Conservation (phyloP, 2,329 filamentous ascomycete genomes). For the Ceratocystis huliohia region DNA sequence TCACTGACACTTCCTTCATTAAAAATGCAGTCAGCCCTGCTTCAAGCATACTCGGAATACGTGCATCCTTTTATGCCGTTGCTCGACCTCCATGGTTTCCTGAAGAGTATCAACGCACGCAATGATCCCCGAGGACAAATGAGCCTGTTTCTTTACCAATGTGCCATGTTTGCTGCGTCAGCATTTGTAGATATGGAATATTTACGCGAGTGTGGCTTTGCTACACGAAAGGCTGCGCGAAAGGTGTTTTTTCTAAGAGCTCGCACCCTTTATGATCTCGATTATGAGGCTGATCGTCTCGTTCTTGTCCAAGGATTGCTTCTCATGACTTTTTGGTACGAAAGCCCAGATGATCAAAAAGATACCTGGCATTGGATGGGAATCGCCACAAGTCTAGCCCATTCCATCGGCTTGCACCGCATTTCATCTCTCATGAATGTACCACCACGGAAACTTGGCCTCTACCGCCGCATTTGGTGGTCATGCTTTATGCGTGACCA, state of each 20-base stretch:
- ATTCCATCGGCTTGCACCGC: constrained; percentile 85
- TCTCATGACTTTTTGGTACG: constrained; percentile 95
- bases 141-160: constrained; percentile 81
- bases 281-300: constrained; percentile 84
- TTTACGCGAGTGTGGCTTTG: constrained; percentile 64
- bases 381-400: constrained; percentile 79
- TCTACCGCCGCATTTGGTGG: constrained; percentile 98
- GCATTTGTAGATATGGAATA: constrained; percentile 75
- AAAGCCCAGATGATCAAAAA: constrained; percentile 91
- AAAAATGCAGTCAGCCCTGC: constrained; percentile 62
- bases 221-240: constrained; percentile 64
- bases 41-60: constrained; percentile 74
- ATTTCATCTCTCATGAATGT: constrained; percentile 68
- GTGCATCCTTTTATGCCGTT: constrained; percentile 92
- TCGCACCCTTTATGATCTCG: constrained; percentile 85
- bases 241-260: constrained; percentile 83
- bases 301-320: constrained; percentile 77
- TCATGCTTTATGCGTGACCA: constrained; percentile 92
- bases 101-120: constrained; percentile 47
- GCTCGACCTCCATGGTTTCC: constrained; percentile 53
- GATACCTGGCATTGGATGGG: constrained; percentile 99
- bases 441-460: constrained; percentile 56
- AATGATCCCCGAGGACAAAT: constrained; percentile 60
- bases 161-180: constrained; percentile 85
- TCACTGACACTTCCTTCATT: constrained; percentile 63